Percentiles rank a stretch among this genome's conserved stretches.
These are phyloP conservation scores for Cinchona pubescens DNA, from an alignment of 257 asterid genomes.

Conservation along the genomic window DNA sequence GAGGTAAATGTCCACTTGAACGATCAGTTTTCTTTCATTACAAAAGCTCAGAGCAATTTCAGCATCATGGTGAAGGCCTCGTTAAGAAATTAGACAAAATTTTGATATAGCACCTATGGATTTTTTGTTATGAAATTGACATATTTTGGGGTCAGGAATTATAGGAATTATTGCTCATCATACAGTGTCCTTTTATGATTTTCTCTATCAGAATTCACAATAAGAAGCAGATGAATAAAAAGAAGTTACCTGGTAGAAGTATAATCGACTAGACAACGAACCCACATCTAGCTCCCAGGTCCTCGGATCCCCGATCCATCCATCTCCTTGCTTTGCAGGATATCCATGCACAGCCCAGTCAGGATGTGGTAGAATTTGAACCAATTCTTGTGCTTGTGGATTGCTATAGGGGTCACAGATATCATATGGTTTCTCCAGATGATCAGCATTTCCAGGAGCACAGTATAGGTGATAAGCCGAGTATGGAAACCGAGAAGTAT, in stretches of 20 bases:
- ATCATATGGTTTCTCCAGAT: conserved; percentile 63
- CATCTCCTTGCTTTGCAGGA: conserved; percentile 69
- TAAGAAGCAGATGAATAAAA: background rate
- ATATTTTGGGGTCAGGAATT: background rate
- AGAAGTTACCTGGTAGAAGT: conserved; percentile 68
- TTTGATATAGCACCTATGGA: background rate
- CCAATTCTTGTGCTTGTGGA: conserved; percentile 85
- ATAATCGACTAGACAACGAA: conserved; percentile 60
- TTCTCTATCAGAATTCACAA: background rate
- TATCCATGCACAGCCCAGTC: conserved; percentile 88
- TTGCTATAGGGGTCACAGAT: conserved; percentile 88
- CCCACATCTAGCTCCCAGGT: conserved; percentile 84
- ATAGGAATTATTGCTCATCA: background rate
- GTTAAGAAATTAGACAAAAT: no score
- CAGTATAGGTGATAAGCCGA: conserved; percentile 82
- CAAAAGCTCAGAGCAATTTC: background rate
- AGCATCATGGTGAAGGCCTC: background rate
- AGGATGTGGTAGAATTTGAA: conserved; percentile 83
- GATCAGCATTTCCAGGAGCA: conserved; percentile 75
- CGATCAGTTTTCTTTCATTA: background rate
- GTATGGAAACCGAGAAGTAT: conserved; percentile 69
- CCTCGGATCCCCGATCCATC: conserved; percentile 74
- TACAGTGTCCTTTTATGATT: background rate
- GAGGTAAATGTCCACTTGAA: background rate
- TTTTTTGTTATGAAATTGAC: no score